phyloP scores from a whole-genome alignment of 805 yeast genomes.

The Zygoascus biomembranicola region DNA sequence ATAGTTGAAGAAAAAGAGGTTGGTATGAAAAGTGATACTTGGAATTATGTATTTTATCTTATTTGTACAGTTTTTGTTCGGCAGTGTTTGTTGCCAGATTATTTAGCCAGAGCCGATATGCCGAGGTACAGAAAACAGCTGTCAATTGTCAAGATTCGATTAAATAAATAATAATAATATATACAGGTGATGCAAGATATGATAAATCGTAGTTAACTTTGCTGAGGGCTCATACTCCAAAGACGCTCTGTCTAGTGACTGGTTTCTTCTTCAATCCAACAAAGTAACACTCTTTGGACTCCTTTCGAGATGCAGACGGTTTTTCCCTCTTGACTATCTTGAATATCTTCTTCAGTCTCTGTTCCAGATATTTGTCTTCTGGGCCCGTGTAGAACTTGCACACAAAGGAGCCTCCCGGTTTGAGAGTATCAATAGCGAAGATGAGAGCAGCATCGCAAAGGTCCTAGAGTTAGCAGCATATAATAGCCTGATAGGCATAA shows the following conservation, averaged over 20 bases:
- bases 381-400: conserved; percentile 82
- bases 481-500: neutral
- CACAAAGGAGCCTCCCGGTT: conserved; percentile 62
- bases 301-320: conserved; percentile 72
- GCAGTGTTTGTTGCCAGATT: too few species aligned
- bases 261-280: conserved; percentile 48
- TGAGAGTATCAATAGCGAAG: conserved; percentile 62
- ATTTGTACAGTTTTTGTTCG: too few species aligned
- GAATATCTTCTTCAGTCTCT: conserved; percentile 51
- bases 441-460: conserved; percentile 86
- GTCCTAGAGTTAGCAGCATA: conserved; percentile 36
- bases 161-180: too few species aligned
- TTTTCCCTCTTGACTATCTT: conserved; percentile 58
- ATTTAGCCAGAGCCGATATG: too few species aligned
- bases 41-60: too few species aligned
- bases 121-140: too few species aligned
- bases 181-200: too few species aligned
- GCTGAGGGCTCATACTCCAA: neutral
- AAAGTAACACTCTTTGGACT: conserved; percentile 77
- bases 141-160: too few species aligned
- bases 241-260: conserved; percentile 17
- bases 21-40: too few species aligned
- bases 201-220: neutral
- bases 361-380: conserved; percentile 62
- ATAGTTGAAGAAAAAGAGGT: too few species aligned